These are phyloP conservation scores for Echeveria elegans DNA, from an alignment of 164 flowering plant genomes.

Conservation along the genomic window DNA sequence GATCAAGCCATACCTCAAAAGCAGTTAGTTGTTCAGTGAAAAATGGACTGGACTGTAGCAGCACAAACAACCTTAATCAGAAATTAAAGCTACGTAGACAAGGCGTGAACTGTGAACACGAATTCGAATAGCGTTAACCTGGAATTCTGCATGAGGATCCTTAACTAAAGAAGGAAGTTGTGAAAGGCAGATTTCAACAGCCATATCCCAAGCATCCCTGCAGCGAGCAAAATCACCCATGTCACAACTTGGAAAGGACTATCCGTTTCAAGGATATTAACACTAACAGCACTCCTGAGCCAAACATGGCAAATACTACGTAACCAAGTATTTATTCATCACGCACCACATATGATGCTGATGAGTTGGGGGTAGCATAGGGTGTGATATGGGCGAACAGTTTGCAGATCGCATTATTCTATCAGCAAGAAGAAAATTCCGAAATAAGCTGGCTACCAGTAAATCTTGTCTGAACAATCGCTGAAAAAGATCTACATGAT, in stretches of 20 bases:
- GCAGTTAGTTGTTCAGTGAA: conserved; percentile 93
- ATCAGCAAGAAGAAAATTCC: conserved; percentile 94
- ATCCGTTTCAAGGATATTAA: too few relatives aligned
- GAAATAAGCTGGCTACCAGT: conserved; percentile 88
- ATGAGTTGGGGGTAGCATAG: conserved; percentile 91
- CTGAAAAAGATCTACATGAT: conserved; percentile 80
- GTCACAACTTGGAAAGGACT: not conserved
- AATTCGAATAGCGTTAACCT: conserved; percentile 28
- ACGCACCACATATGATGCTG: conserved; percentile 98
- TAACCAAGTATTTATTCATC: not conserved
- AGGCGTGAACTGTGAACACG: too few relatives aligned
- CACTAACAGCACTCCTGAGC: not conserved
- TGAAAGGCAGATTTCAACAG: conserved; percentile 94
- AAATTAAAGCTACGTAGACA: not conserved
- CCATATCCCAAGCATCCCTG: conserved; percentile 99
- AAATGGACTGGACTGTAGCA: conserved; percentile 82
- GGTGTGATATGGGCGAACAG: conserved; percentile 90
- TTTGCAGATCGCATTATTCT: conserved; percentile 97
- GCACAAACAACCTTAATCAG: not conserved
- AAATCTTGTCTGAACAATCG: conserved; percentile 92
- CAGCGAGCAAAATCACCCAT: not conserved
- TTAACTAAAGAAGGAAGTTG: conserved; percentile 72
- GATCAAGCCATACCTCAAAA: conserved; percentile 98
- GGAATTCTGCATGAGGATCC: conserved; percentile 82
- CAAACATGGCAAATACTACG: not conserved